Conservation (phyloP, 768 basidiomycete genomes). For the Leccinum subgranulosum region DNA sequence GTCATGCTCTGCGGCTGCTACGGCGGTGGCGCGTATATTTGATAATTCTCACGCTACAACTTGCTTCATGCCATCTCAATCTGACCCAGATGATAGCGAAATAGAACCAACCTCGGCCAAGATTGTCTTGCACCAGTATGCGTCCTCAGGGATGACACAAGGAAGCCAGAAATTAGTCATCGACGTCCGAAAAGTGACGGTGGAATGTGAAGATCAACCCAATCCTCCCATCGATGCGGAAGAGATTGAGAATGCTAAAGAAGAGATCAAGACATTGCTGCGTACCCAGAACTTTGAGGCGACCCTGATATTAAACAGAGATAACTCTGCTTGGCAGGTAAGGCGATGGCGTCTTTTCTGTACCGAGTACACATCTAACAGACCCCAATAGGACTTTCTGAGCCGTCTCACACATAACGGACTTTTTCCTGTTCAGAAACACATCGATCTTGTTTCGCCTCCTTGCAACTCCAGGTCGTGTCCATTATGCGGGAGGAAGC, state of each 20-base stretch:
- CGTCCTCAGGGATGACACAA: not conserved
- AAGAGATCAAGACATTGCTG: too few species aligned
- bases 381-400: conserved; percentile 11
- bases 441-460: not conserved
- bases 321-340: too few species aligned
- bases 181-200: conserved; percentile 16
- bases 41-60: too few species aligned
- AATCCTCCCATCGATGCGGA: conserved; percentile 18
- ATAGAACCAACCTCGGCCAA: conserved; percentile 5
- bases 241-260: conserved; percentile 8
- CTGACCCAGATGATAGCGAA: conserved; percentile 1
- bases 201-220: conserved; percentile 9
- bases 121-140: conserved; percentile 11
- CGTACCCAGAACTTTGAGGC: too few species aligned
- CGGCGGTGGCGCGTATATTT: conserved; percentile 52
- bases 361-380: too few species aligned
- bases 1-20: conserved; percentile 71
- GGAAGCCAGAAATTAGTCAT: conserved; percentile 9
- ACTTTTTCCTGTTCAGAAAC: not conserved
- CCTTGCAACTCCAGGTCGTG: conserved; percentile 1
- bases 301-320: too few species aligned
- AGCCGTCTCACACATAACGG: conserved; percentile 11
- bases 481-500: conserved; percentile 11
- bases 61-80: too few species aligned
- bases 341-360: too few species aligned